A percentile compares a stretch with the other conserved stretches of the same genome.
phyloP scores from a whole-genome alignment of 1,284 basidiomycete species.

The Rhodofomes roseus region DNA sequence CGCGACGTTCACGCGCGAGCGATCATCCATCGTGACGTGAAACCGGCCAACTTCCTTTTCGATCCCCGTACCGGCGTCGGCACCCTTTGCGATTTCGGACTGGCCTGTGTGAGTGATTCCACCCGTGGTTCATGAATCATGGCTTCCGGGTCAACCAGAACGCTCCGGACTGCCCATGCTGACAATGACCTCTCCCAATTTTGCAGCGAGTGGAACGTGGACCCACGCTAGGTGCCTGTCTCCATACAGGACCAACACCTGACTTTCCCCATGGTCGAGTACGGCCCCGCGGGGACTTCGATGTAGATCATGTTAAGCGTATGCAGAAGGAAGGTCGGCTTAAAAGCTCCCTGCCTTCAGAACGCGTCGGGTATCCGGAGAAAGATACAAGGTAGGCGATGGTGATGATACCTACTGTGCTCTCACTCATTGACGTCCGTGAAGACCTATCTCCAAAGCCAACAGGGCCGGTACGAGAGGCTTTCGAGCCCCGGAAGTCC shows the following conservation, averaged over 20 bases:
- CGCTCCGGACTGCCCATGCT: not conserved
- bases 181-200: not conserved
- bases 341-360: constrained; percentile 51
- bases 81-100: constrained; percentile 92
- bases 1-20: constrained; percentile 86
- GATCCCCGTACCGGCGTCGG: constrained; percentile 84
- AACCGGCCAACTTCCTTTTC: constrained; percentile 97
- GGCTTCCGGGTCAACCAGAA: not conserved
- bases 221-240: constrained; percentile 53
- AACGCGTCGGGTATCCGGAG: constrained; percentile 71
- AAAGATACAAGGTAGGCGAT: constrained; percentile 41
- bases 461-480: constrained; percentile 97
- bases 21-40: constrained; percentile 97
- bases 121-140: not conserved
- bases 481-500: constrained; percentile 95
- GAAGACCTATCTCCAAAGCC: constrained; percentile 83
- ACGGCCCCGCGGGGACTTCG: constrained; percentile 35
- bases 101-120: constrained; percentile 72
- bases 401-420: not conserved
- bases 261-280: constrained; percentile 67
- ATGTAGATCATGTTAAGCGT: constrained; percentile 41
- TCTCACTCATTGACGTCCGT: not conserved
- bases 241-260: constrained; percentile 65
- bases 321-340: constrained; percentile 62
- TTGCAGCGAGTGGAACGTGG: constrained; percentile 55